Evolutionary conservation across 805 yeast genomes (phyloP).

Genomic region (Priceomyces medius): DNA sequence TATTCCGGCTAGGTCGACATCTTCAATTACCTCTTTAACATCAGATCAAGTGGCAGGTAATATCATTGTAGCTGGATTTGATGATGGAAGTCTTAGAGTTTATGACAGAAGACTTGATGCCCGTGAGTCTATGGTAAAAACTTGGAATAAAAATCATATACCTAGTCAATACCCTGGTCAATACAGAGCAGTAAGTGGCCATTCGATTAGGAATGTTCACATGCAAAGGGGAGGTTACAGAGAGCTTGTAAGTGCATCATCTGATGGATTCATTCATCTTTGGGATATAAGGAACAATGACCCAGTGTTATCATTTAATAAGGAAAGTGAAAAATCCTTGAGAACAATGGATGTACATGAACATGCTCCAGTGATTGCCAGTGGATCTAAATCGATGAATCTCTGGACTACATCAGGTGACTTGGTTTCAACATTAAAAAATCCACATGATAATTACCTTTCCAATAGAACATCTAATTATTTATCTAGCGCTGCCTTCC

Average conservation of each 20-base stretch:
- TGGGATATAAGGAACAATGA: slow-evolving; percentile 85
- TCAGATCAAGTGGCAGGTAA: slow-evolving; percentile 96
- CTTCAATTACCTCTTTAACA: slow-evolving; percentile 84
- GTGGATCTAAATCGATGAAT: slow-evolving; percentile 78
- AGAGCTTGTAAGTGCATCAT: slow-evolving; percentile 79
- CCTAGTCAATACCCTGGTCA: slow-evolving; percentile 11
- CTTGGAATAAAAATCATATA: slow-evolving; percentile 55
- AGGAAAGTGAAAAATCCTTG: slow-evolving; percentile 49
- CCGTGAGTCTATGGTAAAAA: slow-evolving; percentile 78
- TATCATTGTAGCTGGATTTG: slow-evolving; percentile 86
- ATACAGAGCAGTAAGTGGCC: slow-evolving; percentile 14
- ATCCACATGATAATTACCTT: slow-evolving; percentile 44
- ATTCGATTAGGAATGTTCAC: slow-evolving; percentile 71
- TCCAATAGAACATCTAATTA: slow-evolving; percentile 49
- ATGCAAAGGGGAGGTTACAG: slow-evolving; percentile 97
- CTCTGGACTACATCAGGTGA: slow-evolving; percentile 88
- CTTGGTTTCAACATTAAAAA: slow-evolving; percentile 58
- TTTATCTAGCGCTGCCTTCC: slow-evolving; percentile 69
- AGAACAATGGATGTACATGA: slow-evolving; percentile 84
- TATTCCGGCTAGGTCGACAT: slow-evolving; percentile 87
- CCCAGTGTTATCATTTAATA: slow-evolving; percentile 67
- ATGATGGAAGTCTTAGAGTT: slow-evolving; percentile 83
- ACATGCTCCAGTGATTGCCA: slow-evolving; percentile 91
- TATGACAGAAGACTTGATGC: slow-evolving; percentile 87
- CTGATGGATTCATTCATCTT: slow-evolving; percentile 77